Percentiles rank a stretch among this genome's conserved stretches.
These are phyloP conservation scores for Huiozyma naganishii DNA, from an alignment of 805 yeast genomes.

Conservation along the genomic window DNA sequence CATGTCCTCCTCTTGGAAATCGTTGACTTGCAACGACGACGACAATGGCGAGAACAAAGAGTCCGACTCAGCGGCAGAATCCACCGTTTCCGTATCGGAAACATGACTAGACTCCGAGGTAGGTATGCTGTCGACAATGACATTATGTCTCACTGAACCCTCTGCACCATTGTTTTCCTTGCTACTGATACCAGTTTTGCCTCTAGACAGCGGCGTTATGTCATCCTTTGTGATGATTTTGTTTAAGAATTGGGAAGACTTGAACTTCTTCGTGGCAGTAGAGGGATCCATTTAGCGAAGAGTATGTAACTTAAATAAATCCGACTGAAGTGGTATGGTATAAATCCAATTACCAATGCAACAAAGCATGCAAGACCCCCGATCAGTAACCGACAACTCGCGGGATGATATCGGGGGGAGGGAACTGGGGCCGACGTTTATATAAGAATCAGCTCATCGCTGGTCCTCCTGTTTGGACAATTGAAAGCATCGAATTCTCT, in stretches of 20 bases:
- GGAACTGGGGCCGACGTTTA: no score
- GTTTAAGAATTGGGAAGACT: conserved; percentile 10
- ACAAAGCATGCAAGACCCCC: no score
- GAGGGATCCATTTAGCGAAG: no score
- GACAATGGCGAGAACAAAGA: conserved; percentile 20
- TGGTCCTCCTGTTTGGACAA: no score
- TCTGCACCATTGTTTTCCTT: background rate
- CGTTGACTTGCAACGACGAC: conserved; percentile 6
- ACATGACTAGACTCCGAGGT: conserved; percentile 3
- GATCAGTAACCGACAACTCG: no score
- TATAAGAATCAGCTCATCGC: no score
- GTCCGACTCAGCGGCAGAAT: conserved; percentile 11
- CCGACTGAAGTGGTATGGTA: no score
- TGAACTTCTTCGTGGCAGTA: background rate
- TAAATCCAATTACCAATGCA: no score
- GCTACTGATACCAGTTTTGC: conserved; percentile 2
- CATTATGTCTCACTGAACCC: background rate
- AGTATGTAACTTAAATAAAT: no score
- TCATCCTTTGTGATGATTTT: conserved; percentile 20
- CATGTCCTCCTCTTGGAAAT: conserved; percentile 14
- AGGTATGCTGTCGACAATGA: conserved; percentile 7
- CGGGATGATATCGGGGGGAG: no score
- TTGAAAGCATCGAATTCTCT: no score
- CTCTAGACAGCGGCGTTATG: conserved; percentile 15
- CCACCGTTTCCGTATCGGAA: conserved; percentile 6